A percentile compares a stretch with the other conserved stretches of the same genome.
Evolutionary conservation across 176 grass and related monocot species (phyloP).

Genomic region (Oryza meridionalis): DNA sequence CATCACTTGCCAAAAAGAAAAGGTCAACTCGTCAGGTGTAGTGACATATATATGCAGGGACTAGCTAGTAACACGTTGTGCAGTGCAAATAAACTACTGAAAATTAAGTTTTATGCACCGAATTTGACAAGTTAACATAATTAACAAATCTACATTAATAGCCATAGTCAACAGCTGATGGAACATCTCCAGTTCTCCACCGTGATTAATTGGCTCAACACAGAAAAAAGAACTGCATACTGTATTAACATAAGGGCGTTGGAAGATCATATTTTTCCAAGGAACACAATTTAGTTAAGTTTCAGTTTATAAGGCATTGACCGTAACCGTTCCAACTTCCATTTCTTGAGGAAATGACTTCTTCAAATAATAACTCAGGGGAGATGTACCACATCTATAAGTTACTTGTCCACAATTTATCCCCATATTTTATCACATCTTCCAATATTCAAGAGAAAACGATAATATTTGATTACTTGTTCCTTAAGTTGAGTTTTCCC

Average conservation of each 20-base stretch:
- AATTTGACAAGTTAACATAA: constrained; percentile 22
- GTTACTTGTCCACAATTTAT: constrained; percentile 24
- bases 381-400: constrained; percentile 15
- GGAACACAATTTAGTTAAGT: neutral
- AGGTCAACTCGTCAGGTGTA: constrained; percentile 28
- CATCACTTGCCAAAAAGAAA: constrained; percentile 3
- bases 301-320: constrained; percentile 33
- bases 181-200: neutral
- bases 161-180: constrained; percentile 17
- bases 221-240: neutral
- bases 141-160: neutral
- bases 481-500: constrained; percentile 1
- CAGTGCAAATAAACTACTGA: constrained; percentile 19
- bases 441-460: constrained; percentile 10
- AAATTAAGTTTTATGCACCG: neutral
- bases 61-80: neutral
- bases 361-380: neutral
- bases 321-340: constrained; percentile 20
- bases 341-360: constrained; percentile 1
- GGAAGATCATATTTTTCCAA: neutral
- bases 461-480: constrained; percentile 21
- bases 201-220: constrained; percentile 21
- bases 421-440: neutral
- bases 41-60: neutral
- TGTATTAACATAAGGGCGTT: neutral